Conservation (phyloP, 2,329 filamentous ascomycete species). For the Curvularia spicifera region DNA sequence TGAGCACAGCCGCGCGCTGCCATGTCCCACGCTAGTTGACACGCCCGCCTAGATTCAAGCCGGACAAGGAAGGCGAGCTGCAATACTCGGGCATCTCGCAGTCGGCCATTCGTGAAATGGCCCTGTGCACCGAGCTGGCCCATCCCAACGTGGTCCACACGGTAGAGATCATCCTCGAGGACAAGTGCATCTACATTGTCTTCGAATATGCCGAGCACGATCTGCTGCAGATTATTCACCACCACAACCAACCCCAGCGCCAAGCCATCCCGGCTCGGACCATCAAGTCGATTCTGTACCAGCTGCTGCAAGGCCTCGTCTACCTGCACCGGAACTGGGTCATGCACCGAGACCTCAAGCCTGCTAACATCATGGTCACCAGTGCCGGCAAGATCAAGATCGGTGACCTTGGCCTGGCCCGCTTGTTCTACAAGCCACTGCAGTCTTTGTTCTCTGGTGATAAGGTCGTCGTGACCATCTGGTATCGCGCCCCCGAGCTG, state of each 20-base stretch:
- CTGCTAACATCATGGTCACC: slow-evolving; percentile 98
- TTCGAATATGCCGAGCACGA: slow-evolving; percentile 99
- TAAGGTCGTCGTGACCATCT: slow-evolving; percentile 98
- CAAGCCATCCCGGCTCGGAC: slow-evolving; percentile 87
- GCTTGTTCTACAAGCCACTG: slow-evolving; percentile 91
- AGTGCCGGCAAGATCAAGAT: slow-evolving; percentile 90
- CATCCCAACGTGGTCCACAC: slow-evolving; percentile 90
- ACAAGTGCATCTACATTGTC: slow-evolving; percentile 99
- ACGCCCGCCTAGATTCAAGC: slow-evolving; percentile 71
- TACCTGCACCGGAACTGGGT: slow-evolving; percentile 98
- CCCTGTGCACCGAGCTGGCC: slow-evolving; percentile 87
- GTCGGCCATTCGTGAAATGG: slow-evolving; percentile 96
- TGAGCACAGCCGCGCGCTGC: slow-evolving; percentile 9
- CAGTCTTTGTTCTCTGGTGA: slow-evolving; percentile 92
- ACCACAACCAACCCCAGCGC: slow-evolving; percentile 87
- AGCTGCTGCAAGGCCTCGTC: slow-evolving; percentile 90
- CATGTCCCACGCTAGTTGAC: slow-evolving; percentile 24
- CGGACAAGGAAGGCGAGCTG: slow-evolving; percentile 96
- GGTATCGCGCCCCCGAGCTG: slow-evolving; percentile 95
- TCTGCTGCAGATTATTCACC: slow-evolving; percentile 95
- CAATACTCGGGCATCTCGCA: slow-evolving; percentile 98
- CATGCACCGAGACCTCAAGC: slow-evolving; percentile 93
- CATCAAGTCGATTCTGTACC: slow-evolving; percentile 93
- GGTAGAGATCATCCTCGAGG: slow-evolving; percentile 94
- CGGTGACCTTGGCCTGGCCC: slow-evolving; percentile 88